Percentiles rank a stretch among this genome's conserved stretches.
These are phyloP conservation scores for Clitocybe nebularis DNA, from an alignment of 1,284 basidiomycete genomes.

Conservation along the genomic window DNA sequence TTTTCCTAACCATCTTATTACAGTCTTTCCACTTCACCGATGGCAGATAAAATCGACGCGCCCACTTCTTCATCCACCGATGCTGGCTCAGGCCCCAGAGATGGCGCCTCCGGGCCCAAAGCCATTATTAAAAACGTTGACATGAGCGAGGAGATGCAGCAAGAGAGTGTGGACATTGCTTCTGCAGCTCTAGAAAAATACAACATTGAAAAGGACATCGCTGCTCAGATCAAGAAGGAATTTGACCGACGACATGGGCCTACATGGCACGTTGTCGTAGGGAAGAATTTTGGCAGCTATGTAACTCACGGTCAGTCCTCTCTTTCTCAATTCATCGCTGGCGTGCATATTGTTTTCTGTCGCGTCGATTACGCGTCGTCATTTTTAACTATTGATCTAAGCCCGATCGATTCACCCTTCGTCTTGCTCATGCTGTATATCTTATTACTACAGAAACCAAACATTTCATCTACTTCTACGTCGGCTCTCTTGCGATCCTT, in stretches of 20 bases:
- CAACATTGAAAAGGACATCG: slow-evolving; percentile 96
- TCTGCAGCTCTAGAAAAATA: slow-evolving; percentile 84
- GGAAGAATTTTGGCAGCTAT: slow-evolving; percentile 97
- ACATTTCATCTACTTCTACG: slow-evolving; percentile 97
- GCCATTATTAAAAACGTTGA: slow-evolving; percentile 97
- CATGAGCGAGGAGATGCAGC: slow-evolving; percentile 96
- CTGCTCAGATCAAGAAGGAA: slow-evolving; percentile 96
- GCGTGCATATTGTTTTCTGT: neutral
- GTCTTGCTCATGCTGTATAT: slow-evolving; percentile 3
- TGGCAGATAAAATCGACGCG: slow-evolving; percentile 64
- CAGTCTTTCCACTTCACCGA: slow-evolving; percentile 21
- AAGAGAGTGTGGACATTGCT: slow-evolving; percentile 86
- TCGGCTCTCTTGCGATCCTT: slow-evolving; percentile 84
- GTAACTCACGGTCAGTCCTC: slow-evolving; percentile 86
- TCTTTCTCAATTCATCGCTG: neutral
- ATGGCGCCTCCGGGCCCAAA: slow-evolving; percentile 51
- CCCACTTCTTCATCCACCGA: slow-evolving; percentile 53
- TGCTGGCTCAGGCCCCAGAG: slow-evolving; percentile 40
- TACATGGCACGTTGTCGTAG: slow-evolving; percentile 98
- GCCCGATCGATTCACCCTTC: too few species aligned
- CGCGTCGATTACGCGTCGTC: slow-evolving; percentile 14
- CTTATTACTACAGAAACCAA: slow-evolving; percentile 71
- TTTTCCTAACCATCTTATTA: slow-evolving; percentile 6
- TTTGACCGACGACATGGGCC: slow-evolving; percentile 89
- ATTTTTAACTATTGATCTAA: too few species aligned